Conservation (phyloP, 2,329 filamentous ascomycete genomes). For the Trichoderma oligosporum region DNA sequence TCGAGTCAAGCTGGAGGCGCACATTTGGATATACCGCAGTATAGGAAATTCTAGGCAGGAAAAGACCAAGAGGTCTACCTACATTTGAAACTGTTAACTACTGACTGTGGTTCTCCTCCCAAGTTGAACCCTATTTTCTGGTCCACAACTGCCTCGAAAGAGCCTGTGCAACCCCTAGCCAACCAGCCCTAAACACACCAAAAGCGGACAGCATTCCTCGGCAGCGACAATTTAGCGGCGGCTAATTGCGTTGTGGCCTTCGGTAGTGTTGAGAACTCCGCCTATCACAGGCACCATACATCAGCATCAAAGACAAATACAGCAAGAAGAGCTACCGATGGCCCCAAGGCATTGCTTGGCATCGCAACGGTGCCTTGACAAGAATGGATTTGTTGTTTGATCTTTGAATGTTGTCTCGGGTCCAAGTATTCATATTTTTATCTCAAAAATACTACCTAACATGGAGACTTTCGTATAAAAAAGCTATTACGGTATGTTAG, state of each 20-base stretch:
- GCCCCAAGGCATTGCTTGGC: slow-evolving; percentile 18
- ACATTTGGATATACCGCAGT: too few species aligned
- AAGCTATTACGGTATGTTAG: too few species aligned
- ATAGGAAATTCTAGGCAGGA: too few species aligned
- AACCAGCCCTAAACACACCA: slow-evolving; percentile 11
- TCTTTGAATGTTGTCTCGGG: too few species aligned
- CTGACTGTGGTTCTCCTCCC: too few species aligned
- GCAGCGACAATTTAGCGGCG: slow-evolving; percentile 19
- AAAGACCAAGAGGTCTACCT: too few species aligned
- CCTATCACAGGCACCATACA: slow-evolving; percentile 18
- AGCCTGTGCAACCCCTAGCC: not conserved
- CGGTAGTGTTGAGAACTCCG: slow-evolving; percentile 13
- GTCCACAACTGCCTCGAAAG: too few species aligned
- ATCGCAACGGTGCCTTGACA: not conserved
- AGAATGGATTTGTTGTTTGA: not conserved
- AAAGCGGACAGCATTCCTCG: slow-evolving; percentile 9
- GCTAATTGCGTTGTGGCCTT: slow-evolving; percentile 16
- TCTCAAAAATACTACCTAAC: too few species aligned
- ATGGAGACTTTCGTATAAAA: too few species aligned
- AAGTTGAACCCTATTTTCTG: too few species aligned
- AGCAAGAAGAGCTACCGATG: slow-evolving; percentile 16
- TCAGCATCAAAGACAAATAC: slow-evolving; percentile 12
- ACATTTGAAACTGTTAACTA: too few species aligned
- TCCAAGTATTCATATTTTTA: too few species aligned
- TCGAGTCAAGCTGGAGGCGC: not conserved